Conservation (phyloP, 345 rosid genomes). For the Garcia nutans region DNA sequence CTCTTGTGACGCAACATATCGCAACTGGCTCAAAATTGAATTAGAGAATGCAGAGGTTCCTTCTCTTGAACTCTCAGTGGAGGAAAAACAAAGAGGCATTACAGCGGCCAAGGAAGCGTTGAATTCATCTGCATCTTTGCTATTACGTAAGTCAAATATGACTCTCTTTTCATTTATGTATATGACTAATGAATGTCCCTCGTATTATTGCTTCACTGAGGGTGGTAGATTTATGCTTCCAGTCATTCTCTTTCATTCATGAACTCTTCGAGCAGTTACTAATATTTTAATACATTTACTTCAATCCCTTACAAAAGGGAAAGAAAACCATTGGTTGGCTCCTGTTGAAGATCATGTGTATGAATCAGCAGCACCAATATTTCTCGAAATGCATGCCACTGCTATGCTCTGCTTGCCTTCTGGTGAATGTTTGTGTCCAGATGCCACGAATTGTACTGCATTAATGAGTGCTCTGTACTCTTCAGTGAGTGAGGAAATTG, state of each 20-base stretch:
- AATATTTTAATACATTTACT: background rate
- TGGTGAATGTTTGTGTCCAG: conserved; percentile 89
- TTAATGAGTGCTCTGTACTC: conserved; percentile 93
- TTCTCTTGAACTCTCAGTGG: conserved; percentile 61
- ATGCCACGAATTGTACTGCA: conserved; percentile 79
- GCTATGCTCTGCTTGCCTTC: conserved; percentile 92
- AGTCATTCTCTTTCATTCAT: background rate
- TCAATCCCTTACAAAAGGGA: conserved; percentile 44
- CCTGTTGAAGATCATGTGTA: conserved; percentile 50
- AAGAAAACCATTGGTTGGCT: conserved; percentile 72
- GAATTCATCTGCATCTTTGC: conserved; percentile 57
- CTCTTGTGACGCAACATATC: conserved; percentile 94
- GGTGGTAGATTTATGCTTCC: background rate
- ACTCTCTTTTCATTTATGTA: background rate
- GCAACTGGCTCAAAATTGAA: conserved; percentile 88
- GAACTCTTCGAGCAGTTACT: conserved; percentile 2
- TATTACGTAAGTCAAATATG: conserved; percentile 54
- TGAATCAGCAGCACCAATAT: conserved; percentile 52
- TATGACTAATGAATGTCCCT: background rate
- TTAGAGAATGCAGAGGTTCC: conserved; percentile 72
- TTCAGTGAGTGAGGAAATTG: conserved; percentile 75
- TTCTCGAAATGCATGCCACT: conserved; percentile 83
- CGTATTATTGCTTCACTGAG: background rate
- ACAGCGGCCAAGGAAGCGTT: conserved; percentile 68
- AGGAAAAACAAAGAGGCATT: conserved; percentile 65